Base-by-base conservation (phyloP, 108 stramenopile genomes). In the Skeletonema tropicum region DNA sequence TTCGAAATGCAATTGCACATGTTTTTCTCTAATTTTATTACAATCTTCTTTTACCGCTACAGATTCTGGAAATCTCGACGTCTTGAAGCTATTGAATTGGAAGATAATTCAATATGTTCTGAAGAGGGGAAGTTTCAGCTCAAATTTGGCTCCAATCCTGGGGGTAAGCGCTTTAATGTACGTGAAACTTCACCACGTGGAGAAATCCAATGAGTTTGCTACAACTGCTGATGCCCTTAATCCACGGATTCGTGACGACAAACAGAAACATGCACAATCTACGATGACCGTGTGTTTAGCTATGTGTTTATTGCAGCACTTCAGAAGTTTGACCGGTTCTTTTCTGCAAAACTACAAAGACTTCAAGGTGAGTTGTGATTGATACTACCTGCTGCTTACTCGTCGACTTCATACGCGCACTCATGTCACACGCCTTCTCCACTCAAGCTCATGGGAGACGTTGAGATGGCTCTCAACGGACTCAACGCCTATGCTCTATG, bases 201-300 rank as follows among this genome's bases (percentile, higher is more conserved):
- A 80, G 25, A 25, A 59, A 36, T 74, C 71, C 26, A 57, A 70
- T 15, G 74, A 74, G 25, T 71, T n/a, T n/a, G 25, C 38, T 38
- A 13, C 35, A 36, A 8, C 39, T n/a, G 33, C 61, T n/a, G 32
- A 41, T 1, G 61, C 61, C 7, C 32, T 62, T 1, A 41, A 6
- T 25, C 38, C n/a, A 6, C 35, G 19, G 5, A 62, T 62, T 36
- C 61, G 39, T 17, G 61, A 62, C 23, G 61, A 62, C 61, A 62
- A 62, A 41, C 0, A 55, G 13, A 70, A 73, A 5, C 59, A 5
- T 67, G 57, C 31, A 17, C 19, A 46, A 10, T 31, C 57, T 6
- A 36, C 55, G 45, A 36, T 68, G 32, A 0, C 2, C 5, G 26
- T 29, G 26, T 29, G 26, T 29, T 1, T 2, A 29, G 26, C 26